Base-by-base conservation (phyloP, 1,284 basidiomycete species). In the Cutaneotrichosporon cutaneum region DNA sequence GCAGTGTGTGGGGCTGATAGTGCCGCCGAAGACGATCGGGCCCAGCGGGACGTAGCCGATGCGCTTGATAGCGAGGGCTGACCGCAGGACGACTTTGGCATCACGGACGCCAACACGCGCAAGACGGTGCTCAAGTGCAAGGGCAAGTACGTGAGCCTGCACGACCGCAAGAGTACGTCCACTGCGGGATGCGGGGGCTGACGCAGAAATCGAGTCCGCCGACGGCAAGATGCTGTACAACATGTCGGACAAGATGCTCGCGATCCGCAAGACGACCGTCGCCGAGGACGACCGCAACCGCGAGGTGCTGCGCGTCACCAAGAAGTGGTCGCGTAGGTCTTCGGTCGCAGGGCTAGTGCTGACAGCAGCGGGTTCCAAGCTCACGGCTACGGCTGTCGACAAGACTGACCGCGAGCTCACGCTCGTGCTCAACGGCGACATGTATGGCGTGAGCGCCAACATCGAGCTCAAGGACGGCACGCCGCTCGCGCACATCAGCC, bases 401-500 rank as follows among this genome's bases (percentile, higher is more conserved):
- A 56, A 72, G 18, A 71, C 72, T 9, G 63, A 61, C 2, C 58
- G 64, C 35, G 61, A 63, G 7, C 60, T 66, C 4, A 63, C 65
- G 10, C 68, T 80, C 47, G 66, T 70, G 10, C 65, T 77, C 9
- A 58, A 64, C 5, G 77, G 77, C 45, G 75, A 78, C 61, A 73
- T 77, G 64, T 75, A 69, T 67, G 75, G 75, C 6, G 71, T 72
- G 8, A 70, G 68, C 30, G 77, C 75, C 8, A 70, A 75, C 63
- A 63, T 78, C 39, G 53, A 63, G 11, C 21, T 73, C 10, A 69
- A 67, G n/a, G 69, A 70, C 32, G 71, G 72, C 30, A 71, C 68
- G 8, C 60, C 69, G 3, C 66, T 77, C n/a, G 79, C 75, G 9
- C 72, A 75, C 58, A 76, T 80, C 52, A 66, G 70, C n/a, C 70